phyloP scores from a whole-genome alignment of 306 rosid species.

The Carpinus viminea region DNA sequence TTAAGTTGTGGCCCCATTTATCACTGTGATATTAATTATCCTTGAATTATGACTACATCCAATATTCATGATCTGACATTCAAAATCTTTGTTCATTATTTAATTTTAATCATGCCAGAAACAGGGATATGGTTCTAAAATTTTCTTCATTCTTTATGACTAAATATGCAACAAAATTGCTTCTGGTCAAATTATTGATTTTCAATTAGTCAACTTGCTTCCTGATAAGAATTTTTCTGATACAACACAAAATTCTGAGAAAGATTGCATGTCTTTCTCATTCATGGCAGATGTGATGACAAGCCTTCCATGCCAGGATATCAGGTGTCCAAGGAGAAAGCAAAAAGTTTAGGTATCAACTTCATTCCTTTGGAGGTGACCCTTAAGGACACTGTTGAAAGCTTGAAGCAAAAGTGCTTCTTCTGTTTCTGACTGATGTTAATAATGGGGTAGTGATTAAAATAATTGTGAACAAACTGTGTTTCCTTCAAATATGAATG shows the following conservation, averaged over 20 bases:
- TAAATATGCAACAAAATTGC: background rate
- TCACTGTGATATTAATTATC: too few species aligned
- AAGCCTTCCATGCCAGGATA: background rate
- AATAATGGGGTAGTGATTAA: too few species aligned
- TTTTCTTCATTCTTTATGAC: background rate
- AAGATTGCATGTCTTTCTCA: background rate
- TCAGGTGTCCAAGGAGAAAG: constrained; percentile 29
- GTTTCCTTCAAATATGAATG: too few species aligned
- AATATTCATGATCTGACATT: too few species aligned
- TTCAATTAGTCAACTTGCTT: background rate
- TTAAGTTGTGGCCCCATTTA: too few species aligned
- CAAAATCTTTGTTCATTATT: too few species aligned
- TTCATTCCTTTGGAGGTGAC: constrained; percentile 31
- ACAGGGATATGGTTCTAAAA: background rate
- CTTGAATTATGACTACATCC: too few species aligned
- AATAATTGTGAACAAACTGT: too few species aligned
- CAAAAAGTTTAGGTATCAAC: constrained; percentile 17
- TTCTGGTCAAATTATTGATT: background rate
- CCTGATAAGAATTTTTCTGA: background rate
- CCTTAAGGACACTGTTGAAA: constrained; percentile 29
- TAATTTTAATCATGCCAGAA: too few species aligned
- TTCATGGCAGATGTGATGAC: constrained; percentile 28
- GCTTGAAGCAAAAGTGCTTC: constrained; percentile 31
- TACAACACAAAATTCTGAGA: background rate
- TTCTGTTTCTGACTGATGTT: background rate